These are phyloP conservation scores for Arachnopeziza araneosa DNA, from an alignment of 2,329 filamentous ascomycete genomes.

Conservation along the genomic window DNA sequence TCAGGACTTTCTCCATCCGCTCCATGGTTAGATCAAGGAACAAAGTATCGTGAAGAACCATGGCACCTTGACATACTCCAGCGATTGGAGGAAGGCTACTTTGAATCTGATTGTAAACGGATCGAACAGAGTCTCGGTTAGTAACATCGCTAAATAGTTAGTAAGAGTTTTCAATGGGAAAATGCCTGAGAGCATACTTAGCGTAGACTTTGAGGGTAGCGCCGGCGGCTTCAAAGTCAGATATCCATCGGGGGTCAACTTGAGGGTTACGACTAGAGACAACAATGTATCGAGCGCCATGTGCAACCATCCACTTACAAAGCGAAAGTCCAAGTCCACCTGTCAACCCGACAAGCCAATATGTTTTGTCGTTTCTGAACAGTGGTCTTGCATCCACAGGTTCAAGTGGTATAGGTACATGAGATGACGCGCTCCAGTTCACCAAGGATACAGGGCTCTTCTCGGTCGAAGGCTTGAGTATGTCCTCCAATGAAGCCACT, in stretches of 20 bases:
- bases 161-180: too few species aligned
- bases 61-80: not conserved
- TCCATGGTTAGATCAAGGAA: not conserved
- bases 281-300: constrained; percentile 34
- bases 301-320: constrained; percentile 11
- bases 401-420: constrained; percentile 5
- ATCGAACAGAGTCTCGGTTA: not conserved
- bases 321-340: not conserved
- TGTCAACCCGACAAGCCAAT: not conserved
- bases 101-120: not conserved
- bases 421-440: constrained; percentile 5
- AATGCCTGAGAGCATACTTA: not conserved
- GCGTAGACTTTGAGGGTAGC: not conserved
- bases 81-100: not conserved
- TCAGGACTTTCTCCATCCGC: not conserved
- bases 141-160: not conserved
- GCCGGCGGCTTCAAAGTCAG: not conserved
- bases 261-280: constrained; percentile 36
- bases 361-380: not conserved
- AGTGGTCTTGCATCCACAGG: constrained; percentile 21
- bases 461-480: not conserved
- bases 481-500: not conserved
- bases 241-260: constrained; percentile 26
- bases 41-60: not conserved
- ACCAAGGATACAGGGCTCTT: constrained; percentile 5